phyloP scores from a whole-genome alignment of 78 protist species.

The Dictyostelium intermedium region DNA sequence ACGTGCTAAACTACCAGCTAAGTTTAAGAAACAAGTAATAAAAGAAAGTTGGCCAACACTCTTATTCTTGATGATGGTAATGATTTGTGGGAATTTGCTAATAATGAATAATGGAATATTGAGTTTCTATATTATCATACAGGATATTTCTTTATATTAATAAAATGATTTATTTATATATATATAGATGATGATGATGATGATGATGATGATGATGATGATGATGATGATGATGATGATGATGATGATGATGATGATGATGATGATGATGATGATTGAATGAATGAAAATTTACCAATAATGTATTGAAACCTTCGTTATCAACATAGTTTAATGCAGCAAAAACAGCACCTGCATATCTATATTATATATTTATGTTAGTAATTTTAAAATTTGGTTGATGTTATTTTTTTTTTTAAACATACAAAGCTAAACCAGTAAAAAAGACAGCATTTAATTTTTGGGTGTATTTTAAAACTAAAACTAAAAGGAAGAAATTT shows the following conservation, averaged over 20 bases:
- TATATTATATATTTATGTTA: neutral
- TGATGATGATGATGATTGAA: too few species aligned
- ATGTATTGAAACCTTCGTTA: neutral
- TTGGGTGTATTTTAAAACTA: slow-evolving; percentile 44
- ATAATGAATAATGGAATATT: slow-evolving; percentile 30
- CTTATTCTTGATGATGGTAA: slow-evolving; percentile 16
- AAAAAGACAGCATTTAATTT: slow-evolving; percentile 8
- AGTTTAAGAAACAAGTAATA: slow-evolving; percentile 76
- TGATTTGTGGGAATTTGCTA: slow-evolving; percentile 83
- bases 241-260: too few species aligned
- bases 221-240: too few species aligned
- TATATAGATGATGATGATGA: too few species aligned
- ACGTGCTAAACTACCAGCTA: slow-evolving; percentile 89
- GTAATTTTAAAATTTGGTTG: too few species aligned
- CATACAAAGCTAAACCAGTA: slow-evolving; percentile 5
- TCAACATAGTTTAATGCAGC: neutral
- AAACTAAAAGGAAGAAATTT: slow-evolving; percentile 45
- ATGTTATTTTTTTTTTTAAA: neutral
- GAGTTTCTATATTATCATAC: too few species aligned
- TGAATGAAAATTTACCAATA: neutral
- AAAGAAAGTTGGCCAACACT: slow-evolving; percentile 87
- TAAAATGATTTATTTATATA: neutral
- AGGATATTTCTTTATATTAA: neutral
- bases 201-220: too few species aligned
- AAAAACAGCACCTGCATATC: neutral